A percentile compares a stretch with the other conserved stretches of the same genome.
Conservation (phyloP, 768 basidiomycete species). For the Boletus fagicola region DNA sequence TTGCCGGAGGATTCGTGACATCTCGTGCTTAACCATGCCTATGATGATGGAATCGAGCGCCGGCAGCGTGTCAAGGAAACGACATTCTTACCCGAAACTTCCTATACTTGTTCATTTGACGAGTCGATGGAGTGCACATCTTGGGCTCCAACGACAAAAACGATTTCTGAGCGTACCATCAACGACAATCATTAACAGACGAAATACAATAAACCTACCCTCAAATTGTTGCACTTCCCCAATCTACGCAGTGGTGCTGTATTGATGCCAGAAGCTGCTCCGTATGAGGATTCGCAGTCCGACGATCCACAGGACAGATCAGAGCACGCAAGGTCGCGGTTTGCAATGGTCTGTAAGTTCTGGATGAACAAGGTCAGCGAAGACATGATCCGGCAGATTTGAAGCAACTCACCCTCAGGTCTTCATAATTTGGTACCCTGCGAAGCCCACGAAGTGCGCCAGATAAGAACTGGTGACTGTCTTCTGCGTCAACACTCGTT, state of each 20-base stretch:
- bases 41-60: background rate
- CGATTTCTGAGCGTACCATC: slow-evolving; percentile 7
- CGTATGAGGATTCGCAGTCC: background rate
- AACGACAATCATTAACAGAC: background rate
- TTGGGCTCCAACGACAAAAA: background rate
- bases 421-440: slow-evolving; percentile 17
- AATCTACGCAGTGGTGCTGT: background rate
- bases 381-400: background rate
- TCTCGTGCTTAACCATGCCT: slow-evolving; percentile 7
- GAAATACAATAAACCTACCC: background rate
- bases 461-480: background rate
- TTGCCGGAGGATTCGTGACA: background rate
- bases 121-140: background rate
- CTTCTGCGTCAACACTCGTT: slow-evolving; percentile 19
- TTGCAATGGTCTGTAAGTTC: background rate
- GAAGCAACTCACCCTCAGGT: slow-evolving; percentile 15
- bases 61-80: background rate
- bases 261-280: background rate
- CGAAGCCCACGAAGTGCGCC: slow-evolving; percentile 11
- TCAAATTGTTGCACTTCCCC: background rate
- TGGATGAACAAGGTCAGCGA: background rate
- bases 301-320: slow-evolving; percentile 1
- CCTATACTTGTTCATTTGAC: slow-evolving; percentile 1
- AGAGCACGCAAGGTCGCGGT: background rate
- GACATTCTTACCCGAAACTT: slow-evolving; percentile 3